Conservation (phyloP, 306 rosid genomes). For the Inga laurina region DNA sequence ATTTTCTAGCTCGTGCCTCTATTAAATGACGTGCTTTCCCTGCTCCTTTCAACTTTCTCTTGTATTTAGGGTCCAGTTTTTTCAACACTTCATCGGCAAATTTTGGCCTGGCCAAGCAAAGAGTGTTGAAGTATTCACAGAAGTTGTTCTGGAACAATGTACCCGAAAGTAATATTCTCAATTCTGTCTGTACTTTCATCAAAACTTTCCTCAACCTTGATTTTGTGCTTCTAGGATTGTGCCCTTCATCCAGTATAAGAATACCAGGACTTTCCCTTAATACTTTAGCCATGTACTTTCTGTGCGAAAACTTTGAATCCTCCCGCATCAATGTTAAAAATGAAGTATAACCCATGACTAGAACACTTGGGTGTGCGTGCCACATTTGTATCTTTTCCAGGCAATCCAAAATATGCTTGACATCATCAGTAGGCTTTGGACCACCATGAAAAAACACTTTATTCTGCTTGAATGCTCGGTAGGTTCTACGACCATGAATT, state of each 20-base stretch:
- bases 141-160: constrained; percentile 96
- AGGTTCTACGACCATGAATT: constrained; percentile 68
- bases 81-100: constrained; percentile 76
- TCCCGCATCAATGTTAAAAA: constrained; percentile 91
- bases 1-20: constrained; percentile 84
- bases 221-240: constrained; percentile 96
- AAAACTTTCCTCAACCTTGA: constrained; percentile 89
- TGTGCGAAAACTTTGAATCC: constrained; percentile 75
- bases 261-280: constrained; percentile 92
- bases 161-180: constrained; percentile 87
- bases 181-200: constrained; percentile 87
- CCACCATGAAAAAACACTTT: constrained; percentile 48
- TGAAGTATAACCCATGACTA: constrained; percentile 94
- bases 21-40: constrained; percentile 55
- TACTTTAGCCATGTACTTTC: constrained; percentile 90
- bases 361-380: constrained; percentile 95
- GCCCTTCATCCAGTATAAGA: constrained; percentile 88
- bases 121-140: constrained; percentile 90
- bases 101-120: constrained; percentile 88
- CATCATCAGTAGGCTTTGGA: constrained; percentile 64
- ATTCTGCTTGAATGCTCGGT: constrained; percentile 45
- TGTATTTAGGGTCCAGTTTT: constrained; percentile 75
- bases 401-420: constrained; percentile 78
- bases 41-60: constrained; percentile 46
- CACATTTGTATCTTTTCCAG: constrained; percentile 74